Base-by-base conservation (phyloP, 129 eudicot species). In the Escallonia rubra region DNA sequence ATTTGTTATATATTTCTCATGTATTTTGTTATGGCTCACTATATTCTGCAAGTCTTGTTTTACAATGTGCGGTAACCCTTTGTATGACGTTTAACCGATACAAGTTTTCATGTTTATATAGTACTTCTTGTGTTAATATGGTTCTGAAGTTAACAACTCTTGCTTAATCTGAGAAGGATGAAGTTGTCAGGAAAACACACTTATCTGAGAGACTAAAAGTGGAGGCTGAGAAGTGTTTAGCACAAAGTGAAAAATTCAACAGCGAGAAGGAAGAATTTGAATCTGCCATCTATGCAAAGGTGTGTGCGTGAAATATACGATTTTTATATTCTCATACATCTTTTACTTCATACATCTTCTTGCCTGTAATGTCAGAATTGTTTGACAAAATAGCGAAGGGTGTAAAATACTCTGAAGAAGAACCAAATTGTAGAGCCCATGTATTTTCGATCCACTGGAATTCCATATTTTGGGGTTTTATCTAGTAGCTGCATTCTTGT, bases 171-270 rank as follows among this genome's bases (percentile, higher is more conserved):
- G 23, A 61, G 68, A 52, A 91, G 98, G 98, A 86, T 76, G 98
- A 93, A 74, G 92, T 86, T 66, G 96, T 86, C 53, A 72, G 73
- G 68, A 93, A 86, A 74, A 76, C 88, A 41, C 71, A 74, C 65
- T 72, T 86, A 41, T 73, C 78, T 63, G 96, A 93, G 78, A 82
- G 66, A 80, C 79, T 93, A 61, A 84, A 82, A 77, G 72, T 75
- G 41, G 98, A 89, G 74, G 95, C 98, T 68, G 95, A 86, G 13
- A 93, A 84, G 68, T 93, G 95, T 75, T 74, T 93, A 57, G 86
- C 73, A 10, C 98, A 89, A 75, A 89, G 92, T 53, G 96, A 89
- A 79, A 89, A 85, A 71, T 72, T 93, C 58, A 84, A 81, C 83
- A 74, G 43, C 6, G 96, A 89, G 75, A 93, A 93, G 76, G 72